Base-by-base conservation (phyloP, 2,329 filamentous ascomycete species). In the Calycina marina region DNA sequence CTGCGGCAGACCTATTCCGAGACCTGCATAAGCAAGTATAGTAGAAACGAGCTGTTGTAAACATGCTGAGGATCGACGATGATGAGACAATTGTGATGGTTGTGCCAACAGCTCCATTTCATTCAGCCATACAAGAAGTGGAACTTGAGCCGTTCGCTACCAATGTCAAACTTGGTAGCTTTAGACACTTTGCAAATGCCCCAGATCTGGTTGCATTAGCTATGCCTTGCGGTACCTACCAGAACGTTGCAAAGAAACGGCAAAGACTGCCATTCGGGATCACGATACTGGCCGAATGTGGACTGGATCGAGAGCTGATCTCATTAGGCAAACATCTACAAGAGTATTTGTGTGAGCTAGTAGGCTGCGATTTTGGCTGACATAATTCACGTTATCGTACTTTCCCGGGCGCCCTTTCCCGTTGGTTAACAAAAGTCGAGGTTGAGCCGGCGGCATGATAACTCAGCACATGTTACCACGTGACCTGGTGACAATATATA, bases 131-230 rank as follows among this genome's bases (percentile, higher is more conserved):
- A 11, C 48, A 56, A 24, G 60, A 67, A 38, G 60, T 70, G 35
- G 54, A 61, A 8, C 53, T 51, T 10, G 63, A 69, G 43, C 65
- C 65, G 0, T 54, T 71, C 29, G 51, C 44, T 10, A 56, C 61
- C 37, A 70, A 70, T 38, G 58, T 57, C 15, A 53, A 54, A 13
- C 40, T 66, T n/a, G 62, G 63, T 6, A 22, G 52, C 24, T 70
- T 68, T 43, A 63, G 65, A 1, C 65, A 69, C 41, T 69, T 61
- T 44, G 67, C 55, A 3, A 72, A 72, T 44, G 61, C 71, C 13
- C 49, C 71, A 16, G 67, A 72, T 49, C 48, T 70, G 17, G 61
- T 59, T 36, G 62, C 54, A 5, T 39, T 65, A 20, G 55, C 54
- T 25, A 17, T 50, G 6, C 40, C 45, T 6, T 47, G 41, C 30